Percentiles rank a stretch among this genome's conserved stretches.
phyloP scores from a whole-genome alignment of 2,329 filamentous ascomycete species.

The Colletotrichum eremochloae region DNA sequence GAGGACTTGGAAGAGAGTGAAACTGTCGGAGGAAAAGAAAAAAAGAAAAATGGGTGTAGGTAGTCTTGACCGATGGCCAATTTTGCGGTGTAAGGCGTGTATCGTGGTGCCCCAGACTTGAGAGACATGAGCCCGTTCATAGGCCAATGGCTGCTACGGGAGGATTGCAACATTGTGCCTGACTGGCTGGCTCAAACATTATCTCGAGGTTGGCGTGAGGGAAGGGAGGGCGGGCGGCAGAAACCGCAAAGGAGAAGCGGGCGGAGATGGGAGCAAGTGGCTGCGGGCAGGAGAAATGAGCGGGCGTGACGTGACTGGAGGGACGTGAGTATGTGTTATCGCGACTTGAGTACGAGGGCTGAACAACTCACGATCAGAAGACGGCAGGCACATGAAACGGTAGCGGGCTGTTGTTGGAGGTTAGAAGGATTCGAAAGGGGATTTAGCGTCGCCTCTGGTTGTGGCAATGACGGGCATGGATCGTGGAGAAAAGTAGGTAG shows the following conservation, averaged over 20 bases:
- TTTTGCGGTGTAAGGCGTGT: not conserved
- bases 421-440: not conserved
- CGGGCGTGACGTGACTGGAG: not conserved
- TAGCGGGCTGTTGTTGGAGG: not conserved
- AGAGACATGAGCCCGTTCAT: not conserved
- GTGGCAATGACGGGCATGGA: not conserved
- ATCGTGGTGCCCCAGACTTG: not conserved
- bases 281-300: not conserved
- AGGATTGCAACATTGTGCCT: not conserved
- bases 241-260: not conserved
- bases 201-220: not conserved
- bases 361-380: conserved; percentile 3
- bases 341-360: not conserved
- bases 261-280: not conserved
- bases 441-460: not conserved
- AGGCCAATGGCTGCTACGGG: not conserved
- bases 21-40: not conserved
- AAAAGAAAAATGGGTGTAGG: not conserved
- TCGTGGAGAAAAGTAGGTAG: not conserved
- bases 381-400: conserved; percentile 2
- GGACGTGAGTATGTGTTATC: not conserved
- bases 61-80: not conserved
- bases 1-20: not conserved
- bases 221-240: not conserved
- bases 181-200: not conserved